Percentiles rank a stretch among this genome's conserved stretches.
Evolutionary conservation across 23 red algal genomes (phyloP).

Genomic region (Gracilaria caudata): DNA sequence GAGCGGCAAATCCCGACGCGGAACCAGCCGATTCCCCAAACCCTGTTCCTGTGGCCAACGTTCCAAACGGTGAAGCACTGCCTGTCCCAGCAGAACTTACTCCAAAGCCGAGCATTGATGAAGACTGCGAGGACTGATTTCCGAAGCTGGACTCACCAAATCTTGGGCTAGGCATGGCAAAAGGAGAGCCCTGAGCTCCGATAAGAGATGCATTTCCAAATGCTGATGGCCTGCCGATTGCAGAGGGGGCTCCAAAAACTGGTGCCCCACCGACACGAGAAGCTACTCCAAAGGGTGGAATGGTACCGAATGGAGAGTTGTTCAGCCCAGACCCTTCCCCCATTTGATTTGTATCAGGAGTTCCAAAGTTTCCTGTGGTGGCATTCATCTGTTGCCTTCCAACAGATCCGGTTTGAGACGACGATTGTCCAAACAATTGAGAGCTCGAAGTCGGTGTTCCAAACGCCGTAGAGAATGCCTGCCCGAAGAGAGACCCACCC

Average conservation of each 20-base stretch:
- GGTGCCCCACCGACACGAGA: background rate
- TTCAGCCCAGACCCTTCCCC: background rate
- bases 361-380: background rate
- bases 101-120: slow-evolving; percentile 22
- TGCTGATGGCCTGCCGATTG: slow-evolving; percentile 30
- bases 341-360: slow-evolving; percentile 2
- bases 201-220: slow-evolving; percentile 34
- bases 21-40: slow-evolving; percentile 29
- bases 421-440: background rate
- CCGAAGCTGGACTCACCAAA: slow-evolving; percentile 39
- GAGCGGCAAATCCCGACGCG: slow-evolving; percentile 53
- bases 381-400: background rate
- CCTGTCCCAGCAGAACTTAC: background rate
- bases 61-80: slow-evolving; percentile 52
- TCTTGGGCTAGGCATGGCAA: slow-evolving; percentile 11
- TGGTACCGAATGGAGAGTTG: slow-evolving; percentile 9
- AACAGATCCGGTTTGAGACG: slow-evolving; percentile 14
- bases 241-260: slow-evolving; percentile 38
- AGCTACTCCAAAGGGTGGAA: slow-evolving; percentile 20
- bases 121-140: background rate
- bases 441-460: background rate
- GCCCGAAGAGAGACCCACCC: slow-evolving; percentile 25
- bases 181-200: slow-evolving; percentile 26
- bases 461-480: slow-evolving; percentile 22
- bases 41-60: slow-evolving; percentile 33